A percentile compares a stretch with the other conserved stretches of the same genome.
These are phyloP conservation scores for Calonectria leucothoes DNA, from an alignment of 2,329 filamentous ascomycete genomes.

Conservation along the genomic window DNA sequence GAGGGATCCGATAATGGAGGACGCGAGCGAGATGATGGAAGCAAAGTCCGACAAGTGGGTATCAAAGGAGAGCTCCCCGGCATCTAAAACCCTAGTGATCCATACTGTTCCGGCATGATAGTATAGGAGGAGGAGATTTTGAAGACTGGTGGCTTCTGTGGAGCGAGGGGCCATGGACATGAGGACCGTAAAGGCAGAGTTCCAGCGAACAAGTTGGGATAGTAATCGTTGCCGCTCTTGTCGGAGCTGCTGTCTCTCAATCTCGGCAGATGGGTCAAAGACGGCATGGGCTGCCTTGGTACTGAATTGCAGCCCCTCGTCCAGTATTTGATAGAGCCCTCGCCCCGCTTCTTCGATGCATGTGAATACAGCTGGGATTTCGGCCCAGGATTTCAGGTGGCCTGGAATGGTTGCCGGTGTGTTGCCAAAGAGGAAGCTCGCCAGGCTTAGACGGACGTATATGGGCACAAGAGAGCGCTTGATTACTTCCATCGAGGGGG, in stretches of 20 bases:
- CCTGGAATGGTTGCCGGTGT: conserved; percentile 50
- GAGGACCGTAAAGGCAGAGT: conserved; percentile 45
- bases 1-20: conserved; percentile 39
- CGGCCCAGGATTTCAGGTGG: conserved; percentile 45
- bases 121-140: conserved; percentile 51
- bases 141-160: conserved; percentile 12
- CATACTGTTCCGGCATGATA: conserved; percentile 49
- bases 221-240: conserved; percentile 49
- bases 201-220: conserved; percentile 43
- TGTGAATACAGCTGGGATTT: conserved; percentile 49
- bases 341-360: conserved; percentile 46
- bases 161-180: conserved; percentile 38
- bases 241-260: conserved; percentile 41
- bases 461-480: conserved; percentile 55
- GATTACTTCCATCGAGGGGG: conserved; percentile 50
- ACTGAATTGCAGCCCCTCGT: conserved; percentile 53
- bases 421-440: conserved; percentile 54
- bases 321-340: conserved; percentile 52
- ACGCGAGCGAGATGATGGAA: conserved; percentile 50
- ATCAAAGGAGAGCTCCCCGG: conserved; percentile 50
- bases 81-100: conserved; percentile 45
- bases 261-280: conserved; percentile 39
- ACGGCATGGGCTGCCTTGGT: conserved; percentile 39
- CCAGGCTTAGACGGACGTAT: conserved; percentile 56
- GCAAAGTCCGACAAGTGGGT: conserved; percentile 49